Percentiles rank a stretch among this genome's conserved stretches.
phyloP scores from a whole-genome alignment of 2,329 filamentous ascomycete species.

The Sporothrix globosa region DNA sequence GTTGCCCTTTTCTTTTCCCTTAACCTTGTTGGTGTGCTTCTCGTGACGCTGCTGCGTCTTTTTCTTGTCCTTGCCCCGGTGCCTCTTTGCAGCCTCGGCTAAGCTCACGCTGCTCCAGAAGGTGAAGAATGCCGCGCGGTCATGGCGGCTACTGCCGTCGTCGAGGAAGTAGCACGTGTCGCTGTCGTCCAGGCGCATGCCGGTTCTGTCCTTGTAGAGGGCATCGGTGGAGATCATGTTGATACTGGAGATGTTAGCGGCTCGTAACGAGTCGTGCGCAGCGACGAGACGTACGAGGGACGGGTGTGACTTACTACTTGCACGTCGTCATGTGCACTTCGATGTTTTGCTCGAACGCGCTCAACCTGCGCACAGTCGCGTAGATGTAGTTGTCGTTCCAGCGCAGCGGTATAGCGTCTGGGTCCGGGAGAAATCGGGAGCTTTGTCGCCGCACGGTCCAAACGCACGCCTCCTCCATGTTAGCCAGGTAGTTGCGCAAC shows the following conservation, averaged over 20 bases:
- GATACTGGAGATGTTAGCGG: slow-evolving; percentile 17
- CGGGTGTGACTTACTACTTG: slow-evolving; percentile 23
- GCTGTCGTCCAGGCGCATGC: background rate
- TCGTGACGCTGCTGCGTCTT: too few relatives aligned
- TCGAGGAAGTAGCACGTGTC: background rate
- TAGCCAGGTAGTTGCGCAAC: background rate
- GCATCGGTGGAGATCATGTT: slow-evolving; percentile 22
- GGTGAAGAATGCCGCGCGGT: slow-evolving; percentile 13
- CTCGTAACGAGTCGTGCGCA: too few relatives aligned
- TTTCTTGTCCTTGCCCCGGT: background rate
- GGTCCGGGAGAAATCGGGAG: slow-evolving; percentile 20
- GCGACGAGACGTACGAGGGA: too few relatives aligned
- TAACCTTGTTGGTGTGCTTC: too few relatives aligned
- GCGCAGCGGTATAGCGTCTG: background rate
- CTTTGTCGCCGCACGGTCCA: slow-evolving; percentile 17
- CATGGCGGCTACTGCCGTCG: background rate
- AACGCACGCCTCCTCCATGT: slow-evolving; percentile 2
- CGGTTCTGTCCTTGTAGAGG: slow-evolving; percentile 1
- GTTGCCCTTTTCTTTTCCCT: too few relatives aligned
- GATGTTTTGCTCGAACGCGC: background rate
- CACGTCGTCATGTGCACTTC: slow-evolving; percentile 24
- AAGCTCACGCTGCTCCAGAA: slow-evolving; percentile 24
- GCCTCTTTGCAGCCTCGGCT: background rate
- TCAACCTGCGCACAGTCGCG: background rate
- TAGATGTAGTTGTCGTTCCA: slow-evolving; percentile 23